Evolutionary conservation across 495 filamentous ascomycete genomes (phyloP).

Genomic region (Daldinia loculata): DNA sequence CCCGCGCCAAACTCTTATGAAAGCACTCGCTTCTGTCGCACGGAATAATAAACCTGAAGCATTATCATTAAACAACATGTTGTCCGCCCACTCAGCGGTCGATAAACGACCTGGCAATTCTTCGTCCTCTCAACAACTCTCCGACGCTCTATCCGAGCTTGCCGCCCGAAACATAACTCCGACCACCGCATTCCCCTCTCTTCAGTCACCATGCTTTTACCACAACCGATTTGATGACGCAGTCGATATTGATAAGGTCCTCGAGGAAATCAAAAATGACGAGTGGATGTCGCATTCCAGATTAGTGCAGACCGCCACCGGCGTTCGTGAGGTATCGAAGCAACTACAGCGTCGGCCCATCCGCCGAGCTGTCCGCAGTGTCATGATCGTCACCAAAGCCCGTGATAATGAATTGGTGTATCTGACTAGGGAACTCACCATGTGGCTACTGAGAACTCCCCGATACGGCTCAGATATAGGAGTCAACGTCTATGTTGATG

Average conservation of each 20-base stretch:
- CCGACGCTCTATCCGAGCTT: constrained; percentile 70
- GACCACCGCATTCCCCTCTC: constrained; percentile 68
- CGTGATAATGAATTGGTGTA: constrained; percentile 87
- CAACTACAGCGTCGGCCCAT: constrained; percentile 90
- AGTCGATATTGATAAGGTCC: constrained; percentile 91
- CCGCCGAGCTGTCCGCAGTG: constrained; percentile 82
- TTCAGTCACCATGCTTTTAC: constrained; percentile 96
- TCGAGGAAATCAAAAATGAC: constrained; percentile 92
- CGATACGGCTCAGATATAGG: constrained; percentile 82
- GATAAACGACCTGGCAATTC: constrained; percentile 59
- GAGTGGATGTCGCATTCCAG: constrained; percentile 92
- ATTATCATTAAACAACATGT: constrained; percentile 63
- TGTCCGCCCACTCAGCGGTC: constrained; percentile 52
- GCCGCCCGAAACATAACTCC: constrained; percentile 62
- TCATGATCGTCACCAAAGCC: constrained; percentile 98
- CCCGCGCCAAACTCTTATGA: constrained; percentile 86
- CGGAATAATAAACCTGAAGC: constrained; percentile 67
- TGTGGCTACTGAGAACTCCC: constrained; percentile 86
- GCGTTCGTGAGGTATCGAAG: constrained; percentile 92
- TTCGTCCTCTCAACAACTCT: constrained; percentile 67
- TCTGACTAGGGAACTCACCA: constrained; percentile 83
- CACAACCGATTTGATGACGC: constrained; percentile 96
- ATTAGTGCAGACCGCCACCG: constrained; percentile 91
- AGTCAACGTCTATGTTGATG: constrained; percentile 93
- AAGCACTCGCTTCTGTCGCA: constrained; percentile 80